These are phyloP conservation scores for Immersiporthe knoxdaviesiana DNA, from an alignment of 2,329 filamentous ascomycete species.

Conservation along the genomic window DNA sequence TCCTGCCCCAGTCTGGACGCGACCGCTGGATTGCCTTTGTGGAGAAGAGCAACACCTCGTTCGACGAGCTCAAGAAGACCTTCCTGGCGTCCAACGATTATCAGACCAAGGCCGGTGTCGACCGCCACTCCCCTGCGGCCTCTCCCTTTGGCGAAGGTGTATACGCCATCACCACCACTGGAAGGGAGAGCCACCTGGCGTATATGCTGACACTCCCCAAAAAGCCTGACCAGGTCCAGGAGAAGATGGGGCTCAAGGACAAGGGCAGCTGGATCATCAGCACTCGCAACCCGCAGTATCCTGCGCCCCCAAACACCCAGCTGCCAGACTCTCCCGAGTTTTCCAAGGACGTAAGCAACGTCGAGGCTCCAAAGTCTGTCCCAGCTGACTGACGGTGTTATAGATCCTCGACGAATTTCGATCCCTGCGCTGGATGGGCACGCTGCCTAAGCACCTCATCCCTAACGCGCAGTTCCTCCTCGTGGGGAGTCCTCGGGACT, in stretches of 20 bases:
- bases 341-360: slow-evolving; percentile 64
- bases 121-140: slow-evolving; percentile 68
- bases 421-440: slow-evolving; percentile 72
- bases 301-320: slow-evolving; percentile 64
- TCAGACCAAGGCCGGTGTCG: slow-evolving; percentile 74
- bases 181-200: slow-evolving; percentile 73
- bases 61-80: slow-evolving; percentile 71
- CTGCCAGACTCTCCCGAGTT: slow-evolving; percentile 71
- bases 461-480: slow-evolving; percentile 76
- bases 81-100: slow-evolving; percentile 72
- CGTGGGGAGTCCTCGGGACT: slow-evolving; percentile 70
- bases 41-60: slow-evolving; percentile 69
- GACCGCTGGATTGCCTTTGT: slow-evolving; percentile 84
- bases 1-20: slow-evolving; percentile 67
- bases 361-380: not conserved
- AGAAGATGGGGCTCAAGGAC: slow-evolving; percentile 70
- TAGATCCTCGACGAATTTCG: slow-evolving; percentile 74
- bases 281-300: slow-evolving; percentile 76
- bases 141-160: slow-evolving; percentile 82
- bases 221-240: slow-evolving; percentile 71
- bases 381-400: not conserved
- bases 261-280: slow-evolving; percentile 79
- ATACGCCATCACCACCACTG: slow-evolving; percentile 77
- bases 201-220: slow-evolving; percentile 79
- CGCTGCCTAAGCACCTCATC: slow-evolving; percentile 74